Base-by-base conservation (phyloP, 192 early-diverging fungal genomes). In the Geosiphon pyriformis region DNA sequence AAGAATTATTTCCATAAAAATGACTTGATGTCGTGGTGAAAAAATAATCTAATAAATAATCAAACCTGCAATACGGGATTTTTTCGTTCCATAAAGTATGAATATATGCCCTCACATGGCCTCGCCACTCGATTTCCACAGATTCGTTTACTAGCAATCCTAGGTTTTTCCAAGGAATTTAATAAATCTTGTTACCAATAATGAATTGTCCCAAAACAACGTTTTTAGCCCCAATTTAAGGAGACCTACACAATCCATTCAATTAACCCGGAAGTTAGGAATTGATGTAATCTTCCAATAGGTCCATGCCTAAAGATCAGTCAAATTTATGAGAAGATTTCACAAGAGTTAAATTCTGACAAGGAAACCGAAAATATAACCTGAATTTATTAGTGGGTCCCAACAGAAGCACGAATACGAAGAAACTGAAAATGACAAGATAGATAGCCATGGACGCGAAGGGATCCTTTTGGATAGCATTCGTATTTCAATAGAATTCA, bases 381-480 rank as follows among this genome's bases (percentile, higher is more conserved):
- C 53, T 55, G 53, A 55, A 55, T 55, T 23, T 55, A 20, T 55
- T 20, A 1, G 53, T 20, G 27, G 53, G 53, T 20, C 53, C 53
- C 53, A 55, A 20, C 4, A 55, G 25, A 23, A 55, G 53, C 23
- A 55, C 53, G 25, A 55, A 55, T 12, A 55, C 53, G 25, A 55
- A 12, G 25, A 55, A 55, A 23, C 53, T 55, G 27, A 55, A 55
- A 1, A 55, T 0, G 12, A 55, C 12, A 12, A 55, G 27, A 2
- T 55, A 55, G 12, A 29, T 29, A 12, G 53, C 12, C 23, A 55
- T 55, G 25, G 53, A 20, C 12, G 25, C 23, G 11, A 55, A 55
- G 23, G 53, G 53, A 55, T 55, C 53, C 53, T 55, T 2, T 42
- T n/a, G n/a, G n/a, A n/a, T n/a, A n/a, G n/a, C n/a, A n/a, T n/a